Conservation (phyloP, 371 early-diverging fungal species). For the Rhizopus arrhizus region DNA sequence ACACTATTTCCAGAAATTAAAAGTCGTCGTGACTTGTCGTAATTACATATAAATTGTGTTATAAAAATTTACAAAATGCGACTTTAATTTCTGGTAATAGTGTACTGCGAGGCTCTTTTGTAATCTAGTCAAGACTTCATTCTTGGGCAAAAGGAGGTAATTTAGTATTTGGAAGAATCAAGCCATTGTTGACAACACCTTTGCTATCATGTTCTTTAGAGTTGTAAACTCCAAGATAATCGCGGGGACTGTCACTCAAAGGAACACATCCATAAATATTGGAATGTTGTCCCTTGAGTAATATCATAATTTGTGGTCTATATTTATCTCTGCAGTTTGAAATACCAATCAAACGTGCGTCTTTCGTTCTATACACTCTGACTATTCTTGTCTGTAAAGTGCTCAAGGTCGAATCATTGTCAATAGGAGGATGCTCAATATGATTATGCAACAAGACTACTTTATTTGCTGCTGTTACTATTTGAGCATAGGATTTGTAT, state of each 20-base stretch:
- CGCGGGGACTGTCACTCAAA: not conserved
- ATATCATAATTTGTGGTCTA: conserved; percentile 8
- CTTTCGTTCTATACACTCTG: not conserved
- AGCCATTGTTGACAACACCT: not conserved
- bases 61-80: no score
- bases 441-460: not conserved
- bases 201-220: not conserved
- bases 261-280: not conserved
- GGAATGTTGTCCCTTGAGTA: conserved; percentile 7
- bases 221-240: conserved; percentile 3
- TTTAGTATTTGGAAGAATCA: not conserved
- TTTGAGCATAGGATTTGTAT: not conserved
- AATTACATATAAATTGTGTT: no score
- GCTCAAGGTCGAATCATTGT: not conserved
- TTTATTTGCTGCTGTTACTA: not conserved
- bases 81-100: no score
- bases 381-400: conserved; percentile 3
- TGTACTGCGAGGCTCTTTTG: not conserved
- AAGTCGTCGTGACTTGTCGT: no score
- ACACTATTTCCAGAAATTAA: no score
- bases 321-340: conserved; percentile 4
- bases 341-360: conserved; percentile 4
- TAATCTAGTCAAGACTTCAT: not conserved
- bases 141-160: not conserved
- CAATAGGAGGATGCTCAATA: not conserved